Conservation (phyloP, 2,329 filamentous ascomycete genomes). For the Massarina eburnea region DNA sequence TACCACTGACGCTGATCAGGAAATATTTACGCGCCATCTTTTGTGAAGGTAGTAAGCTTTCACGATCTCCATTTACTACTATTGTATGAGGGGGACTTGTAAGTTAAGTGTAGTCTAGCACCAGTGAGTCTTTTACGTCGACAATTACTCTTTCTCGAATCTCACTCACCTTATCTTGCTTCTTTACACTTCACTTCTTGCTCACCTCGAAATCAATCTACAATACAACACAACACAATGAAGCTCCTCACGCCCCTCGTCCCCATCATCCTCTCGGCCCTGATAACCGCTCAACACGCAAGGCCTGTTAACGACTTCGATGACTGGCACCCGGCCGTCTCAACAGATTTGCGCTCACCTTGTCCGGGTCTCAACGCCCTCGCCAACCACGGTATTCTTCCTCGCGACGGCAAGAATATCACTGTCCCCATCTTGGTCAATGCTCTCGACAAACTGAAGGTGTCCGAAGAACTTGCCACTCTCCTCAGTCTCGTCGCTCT, state of each 20-base stretch:
- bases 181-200: no score
- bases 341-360: constrained; percentile 21
- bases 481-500: constrained; percentile 23
- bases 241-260: not conserved
- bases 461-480: constrained; percentile 32
- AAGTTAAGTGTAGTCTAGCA: no score
- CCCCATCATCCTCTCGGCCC: not conserved
- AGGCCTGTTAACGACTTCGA: constrained; percentile 10
- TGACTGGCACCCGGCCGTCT: constrained; percentile 17
- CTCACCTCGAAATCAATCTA: no score
- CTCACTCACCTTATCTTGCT: no score
- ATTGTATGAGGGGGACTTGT: no score
- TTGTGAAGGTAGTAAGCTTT: no score
- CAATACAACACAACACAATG: not conserved
- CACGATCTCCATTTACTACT: no score
- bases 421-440: constrained; percentile 29
- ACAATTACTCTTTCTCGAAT: no score
- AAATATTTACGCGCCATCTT: no score
- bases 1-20: no score
- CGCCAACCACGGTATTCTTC: constrained; percentile 38
- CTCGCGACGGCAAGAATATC: constrained; percentile 34
- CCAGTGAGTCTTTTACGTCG: no score
- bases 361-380: constrained; percentile 38
- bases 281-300: not conserved
- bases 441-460: constrained; percentile 29